phyloP scores from a whole-genome alignment of 306 rosid species.

The Glycyrrhiza uralensis region DNA sequence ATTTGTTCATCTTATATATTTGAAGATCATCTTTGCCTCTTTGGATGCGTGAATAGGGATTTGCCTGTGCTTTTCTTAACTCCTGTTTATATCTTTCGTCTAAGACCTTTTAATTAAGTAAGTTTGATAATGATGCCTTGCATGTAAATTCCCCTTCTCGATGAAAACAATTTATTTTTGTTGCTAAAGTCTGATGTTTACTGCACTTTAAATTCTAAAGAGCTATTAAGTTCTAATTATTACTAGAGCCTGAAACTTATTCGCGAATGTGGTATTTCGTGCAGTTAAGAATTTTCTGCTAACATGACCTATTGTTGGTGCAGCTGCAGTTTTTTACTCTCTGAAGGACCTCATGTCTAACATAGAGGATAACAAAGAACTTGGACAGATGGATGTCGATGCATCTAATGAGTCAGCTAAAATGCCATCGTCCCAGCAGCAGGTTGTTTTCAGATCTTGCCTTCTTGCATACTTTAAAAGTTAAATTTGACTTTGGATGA shows the following conservation, averaged over 20 bases:
- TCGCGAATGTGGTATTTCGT: slow-evolving; percentile 1
- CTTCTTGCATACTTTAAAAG: slow-evolving; percentile 2
- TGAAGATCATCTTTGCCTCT: not conserved
- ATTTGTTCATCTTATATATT: not conserved
- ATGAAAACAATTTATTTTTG: not conserved
- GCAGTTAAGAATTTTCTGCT: slow-evolving; percentile 8
- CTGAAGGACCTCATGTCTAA: slow-evolving; percentile 47
- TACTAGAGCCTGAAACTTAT: not conserved
- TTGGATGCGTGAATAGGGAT: not conserved
- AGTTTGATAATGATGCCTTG: not conserved
- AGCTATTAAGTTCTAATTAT: not conserved
- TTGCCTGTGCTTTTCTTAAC: not conserved
- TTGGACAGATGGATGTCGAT: slow-evolving; percentile 44
- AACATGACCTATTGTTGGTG: slow-evolving; percentile 28
- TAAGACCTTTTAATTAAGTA: not conserved
- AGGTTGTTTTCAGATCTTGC: slow-evolving; percentile 44
- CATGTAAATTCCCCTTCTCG: slow-evolving; percentile 1
- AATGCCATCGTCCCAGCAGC: slow-evolving; percentile 55
- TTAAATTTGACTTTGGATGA: not conserved
- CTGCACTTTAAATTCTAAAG: slow-evolving; percentile 1
- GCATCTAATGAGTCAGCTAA: slow-evolving; percentile 36
- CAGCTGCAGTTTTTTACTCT: slow-evolving; percentile 31
- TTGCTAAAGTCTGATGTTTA: slow-evolving; percentile 5
- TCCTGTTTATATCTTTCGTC: not conserved
- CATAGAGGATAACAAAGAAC: slow-evolving; percentile 56